Conservation (phyloP, 768 basidiomycete genomes). For the Boletus edulis region DNA sequence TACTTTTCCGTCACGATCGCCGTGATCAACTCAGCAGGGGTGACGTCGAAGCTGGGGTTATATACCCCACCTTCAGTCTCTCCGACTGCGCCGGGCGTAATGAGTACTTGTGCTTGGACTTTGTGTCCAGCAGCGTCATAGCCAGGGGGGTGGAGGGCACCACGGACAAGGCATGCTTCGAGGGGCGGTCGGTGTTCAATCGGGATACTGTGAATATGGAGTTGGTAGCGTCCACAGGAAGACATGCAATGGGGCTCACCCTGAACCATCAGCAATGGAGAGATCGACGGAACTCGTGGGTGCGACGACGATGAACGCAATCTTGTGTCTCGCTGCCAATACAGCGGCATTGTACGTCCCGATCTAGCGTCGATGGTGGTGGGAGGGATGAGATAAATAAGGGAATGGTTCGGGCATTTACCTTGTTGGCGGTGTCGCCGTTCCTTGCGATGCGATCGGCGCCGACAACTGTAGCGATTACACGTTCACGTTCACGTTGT, state of each 20-base stretch:
- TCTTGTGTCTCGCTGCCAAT: constrained; percentile 79
- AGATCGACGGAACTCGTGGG: constrained; percentile 93
- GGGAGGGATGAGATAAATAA: background rate
- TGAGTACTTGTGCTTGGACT: constrained; percentile 76
- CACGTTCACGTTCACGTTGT: background rate
- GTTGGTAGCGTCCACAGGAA: background rate
- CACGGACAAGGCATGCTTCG: constrained; percentile 88
- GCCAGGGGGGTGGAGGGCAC: constrained; percentile 62
- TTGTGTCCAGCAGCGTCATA: constrained; percentile 40
- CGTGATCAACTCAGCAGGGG: constrained; percentile 90
- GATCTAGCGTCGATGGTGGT: constrained; percentile 40
- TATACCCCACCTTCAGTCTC: constrained; percentile 46
- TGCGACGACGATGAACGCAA: constrained; percentile 92
- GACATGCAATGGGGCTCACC: constrained; percentile 32
- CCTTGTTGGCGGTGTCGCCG: constrained; percentile 98
- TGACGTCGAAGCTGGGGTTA: constrained; percentile 97
- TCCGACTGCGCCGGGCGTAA: constrained; percentile 64
- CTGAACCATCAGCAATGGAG: constrained; percentile 63
- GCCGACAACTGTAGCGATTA: constrained; percentile 58
- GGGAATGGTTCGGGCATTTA: constrained; percentile 15
- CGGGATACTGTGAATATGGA: constrained; percentile 54
- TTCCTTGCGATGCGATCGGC: constrained; percentile 89
- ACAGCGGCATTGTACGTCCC: constrained; percentile 98
- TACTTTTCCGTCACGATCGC: constrained; percentile 96
- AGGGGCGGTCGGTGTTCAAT: constrained; percentile 89